These are phyloP conservation scores for Lipomyces yamanashiensis DNA, from an alignment of 805 yeast genomes.

Conservation along the genomic window DNA sequence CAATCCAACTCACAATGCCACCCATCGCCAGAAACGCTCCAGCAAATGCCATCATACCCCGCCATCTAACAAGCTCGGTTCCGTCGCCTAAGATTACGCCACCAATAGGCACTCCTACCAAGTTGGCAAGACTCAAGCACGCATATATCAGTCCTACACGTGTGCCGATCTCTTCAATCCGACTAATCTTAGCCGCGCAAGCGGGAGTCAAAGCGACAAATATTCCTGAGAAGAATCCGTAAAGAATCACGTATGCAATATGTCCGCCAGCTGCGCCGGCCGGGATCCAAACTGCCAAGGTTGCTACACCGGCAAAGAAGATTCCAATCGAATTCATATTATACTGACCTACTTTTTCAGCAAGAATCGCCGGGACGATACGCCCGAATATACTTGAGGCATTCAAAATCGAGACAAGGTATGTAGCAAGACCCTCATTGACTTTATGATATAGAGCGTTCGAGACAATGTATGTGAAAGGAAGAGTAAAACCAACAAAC, in stretches of 20 bases:
- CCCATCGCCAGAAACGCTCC: conserved; percentile 24
- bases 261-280: conserved; percentile 41
- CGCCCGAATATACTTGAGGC: conserved; percentile 53
- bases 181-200: conserved; percentile 41
- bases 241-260: conserved; percentile 42
- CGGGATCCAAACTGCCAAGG: conserved; percentile 46
- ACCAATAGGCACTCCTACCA: conserved; percentile 44
- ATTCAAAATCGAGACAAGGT: conserved; percentile 45
- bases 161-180: conserved; percentile 42
- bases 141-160: conserved; percentile 67
- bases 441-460: conserved; percentile 40
- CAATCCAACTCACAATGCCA: conserved; percentile 26
- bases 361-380: conserved; percentile 54
- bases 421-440: conserved; percentile 33
- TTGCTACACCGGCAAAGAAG: conserved; percentile 42
- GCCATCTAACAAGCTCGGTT: conserved; percentile 13
- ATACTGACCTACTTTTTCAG: conserved; percentile 55
- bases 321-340: conserved; percentile 48
- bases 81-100: conserved; percentile 39
- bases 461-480: conserved; percentile 44
- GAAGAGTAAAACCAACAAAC: conserved; percentile 35
- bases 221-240: conserved; percentile 46
- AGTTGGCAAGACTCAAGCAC: conserved; percentile 56
- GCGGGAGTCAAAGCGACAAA: conserved; percentile 45
- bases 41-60: conserved; percentile 35